These are phyloP conservation scores for Hymenoscyphus albidus DNA, from an alignment of 2,329 filamentous ascomycete genomes.

Conservation along the genomic window DNA sequence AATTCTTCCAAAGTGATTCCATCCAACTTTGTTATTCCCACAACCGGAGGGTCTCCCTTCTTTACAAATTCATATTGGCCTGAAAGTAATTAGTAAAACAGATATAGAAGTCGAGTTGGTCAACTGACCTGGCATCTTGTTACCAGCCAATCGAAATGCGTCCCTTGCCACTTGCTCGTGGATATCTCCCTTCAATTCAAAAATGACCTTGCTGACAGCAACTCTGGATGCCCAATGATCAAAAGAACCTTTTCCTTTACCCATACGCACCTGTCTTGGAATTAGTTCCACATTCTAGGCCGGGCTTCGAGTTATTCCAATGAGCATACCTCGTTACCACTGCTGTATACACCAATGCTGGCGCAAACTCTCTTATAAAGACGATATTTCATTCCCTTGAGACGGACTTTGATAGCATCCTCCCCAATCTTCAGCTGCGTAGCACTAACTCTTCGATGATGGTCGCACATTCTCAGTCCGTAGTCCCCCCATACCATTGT, in stretches of 20 bases:
- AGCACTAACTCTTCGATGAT: conserved; percentile 86
- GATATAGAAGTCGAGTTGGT: neutral
- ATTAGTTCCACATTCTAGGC: conserved; percentile 12
- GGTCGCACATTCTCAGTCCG: conserved; percentile 87
- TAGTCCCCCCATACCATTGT: conserved; percentile 97
- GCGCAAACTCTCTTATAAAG: conserved; percentile 88
- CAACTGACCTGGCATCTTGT: conserved; percentile 82
- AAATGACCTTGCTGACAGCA: conserved; percentile 84
- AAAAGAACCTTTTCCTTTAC: conserved; percentile 96
- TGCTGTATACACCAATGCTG: conserved; percentile 92
- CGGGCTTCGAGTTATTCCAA: neutral
- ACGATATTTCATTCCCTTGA: conserved; percentile 88
- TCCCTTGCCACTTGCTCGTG: conserved; percentile 94
- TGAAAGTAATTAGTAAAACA: conserved; percentile 36
- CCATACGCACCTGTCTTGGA: conserved; percentile 74
- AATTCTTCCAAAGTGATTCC: conserved; percentile 80
- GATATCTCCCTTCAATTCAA: conserved; percentile 85
- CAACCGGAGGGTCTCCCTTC: conserved; percentile 84
- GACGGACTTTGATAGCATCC: conserved; percentile 83
- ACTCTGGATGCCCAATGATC: conserved; percentile 94
- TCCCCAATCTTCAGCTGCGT: conserved; percentile 85
- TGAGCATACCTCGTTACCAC: conserved; percentile 75
- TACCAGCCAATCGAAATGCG: conserved; percentile 88
- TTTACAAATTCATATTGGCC: conserved; percentile 89
- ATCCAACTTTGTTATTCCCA: conserved; percentile 86